These are phyloP conservation scores for Aspergillus cejpii DNA, from an alignment of 2,329 filamentous ascomycete species.

Conservation along the genomic window DNA sequence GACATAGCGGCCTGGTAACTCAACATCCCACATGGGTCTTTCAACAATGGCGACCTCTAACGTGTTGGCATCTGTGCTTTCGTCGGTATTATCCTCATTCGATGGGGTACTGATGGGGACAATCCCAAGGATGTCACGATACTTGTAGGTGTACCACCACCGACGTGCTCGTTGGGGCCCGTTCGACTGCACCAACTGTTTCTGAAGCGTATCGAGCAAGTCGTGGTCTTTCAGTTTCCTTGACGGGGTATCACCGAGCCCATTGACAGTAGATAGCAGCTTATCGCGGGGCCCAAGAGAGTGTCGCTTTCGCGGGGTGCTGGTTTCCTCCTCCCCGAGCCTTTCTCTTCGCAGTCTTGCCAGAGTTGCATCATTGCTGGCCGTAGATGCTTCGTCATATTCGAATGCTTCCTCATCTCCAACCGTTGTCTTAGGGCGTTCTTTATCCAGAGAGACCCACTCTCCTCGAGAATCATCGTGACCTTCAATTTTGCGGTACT, in stretches of 20 bases:
- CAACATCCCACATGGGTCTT: constrained; percentile 74
- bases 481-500: constrained; percentile 45
- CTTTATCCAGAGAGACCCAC: constrained; percentile 31
- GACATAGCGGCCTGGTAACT: constrained; percentile 65
- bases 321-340: constrained; percentile 15
- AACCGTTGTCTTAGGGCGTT: constrained; percentile 18
- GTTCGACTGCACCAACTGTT: constrained; percentile 22
- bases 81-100: constrained; percentile 31
- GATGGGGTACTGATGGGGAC: constrained; percentile 46
- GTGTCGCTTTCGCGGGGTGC: constrained; percentile 17
- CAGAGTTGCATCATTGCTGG: constrained; percentile 27
- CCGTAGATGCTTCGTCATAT: constrained; percentile 28
- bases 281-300: constrained; percentile 10
- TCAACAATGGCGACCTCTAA: constrained; percentile 82
- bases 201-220: constrained; percentile 10
- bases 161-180: constrained; percentile 26
- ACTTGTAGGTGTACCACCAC: constrained; percentile 83
- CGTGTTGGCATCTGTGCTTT: constrained; percentile 17
- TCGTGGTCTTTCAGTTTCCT: constrained; percentile 1
- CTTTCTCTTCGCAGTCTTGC: constrained; percentile 28
- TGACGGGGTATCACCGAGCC: constrained; percentile 15
- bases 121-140: constrained; percentile 81
- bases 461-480: constrained; percentile 33
- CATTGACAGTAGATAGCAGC: constrained; percentile 11
- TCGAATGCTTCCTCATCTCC: constrained; percentile 32